Conservation (phyloP, 495 filamentous ascomycete species). For the Letharia lupina region DNA sequence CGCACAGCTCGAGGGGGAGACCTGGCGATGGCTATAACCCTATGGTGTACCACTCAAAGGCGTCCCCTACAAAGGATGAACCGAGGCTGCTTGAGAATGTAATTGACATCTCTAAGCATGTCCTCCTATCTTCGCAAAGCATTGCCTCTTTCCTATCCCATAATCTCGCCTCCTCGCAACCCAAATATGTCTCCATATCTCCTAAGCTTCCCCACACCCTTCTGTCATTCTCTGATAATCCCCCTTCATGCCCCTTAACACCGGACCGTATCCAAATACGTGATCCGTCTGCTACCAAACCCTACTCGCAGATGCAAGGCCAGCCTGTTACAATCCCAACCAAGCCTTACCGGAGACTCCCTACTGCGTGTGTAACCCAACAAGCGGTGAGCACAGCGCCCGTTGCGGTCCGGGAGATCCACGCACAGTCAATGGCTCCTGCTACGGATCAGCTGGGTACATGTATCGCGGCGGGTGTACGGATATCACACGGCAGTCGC, state of each 20-base stretch:
- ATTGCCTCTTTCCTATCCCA: not conserved
- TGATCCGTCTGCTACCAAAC: not conserved
- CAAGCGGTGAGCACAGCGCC: slow-evolving; percentile 4
- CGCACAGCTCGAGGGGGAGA: not conserved
- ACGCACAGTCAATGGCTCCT: slow-evolving; percentile 1
- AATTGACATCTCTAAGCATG: not conserved
- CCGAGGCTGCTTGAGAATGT: not conserved
- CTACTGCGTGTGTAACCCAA: not conserved
- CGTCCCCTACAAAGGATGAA: not conserved
- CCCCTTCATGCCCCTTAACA: not conserved
- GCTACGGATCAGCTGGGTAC: not conserved
- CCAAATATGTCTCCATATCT: not conserved
- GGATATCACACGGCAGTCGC: not conserved
- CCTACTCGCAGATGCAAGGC: not conserved
- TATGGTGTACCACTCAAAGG: not conserved
- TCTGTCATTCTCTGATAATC: not conserved
- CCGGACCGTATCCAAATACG: not conserved
- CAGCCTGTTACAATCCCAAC: slow-evolving; percentile 4
- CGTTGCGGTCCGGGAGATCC: not conserved
- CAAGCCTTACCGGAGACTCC: not conserved
- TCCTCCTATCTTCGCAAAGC: not conserved
- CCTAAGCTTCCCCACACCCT: not conserved
- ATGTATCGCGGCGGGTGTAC: slow-evolving; percentile 14
- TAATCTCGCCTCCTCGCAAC: not conserved
- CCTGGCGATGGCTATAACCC: not conserved